A percentile compares a stretch with the other conserved stretches of the same genome.
These are phyloP conservation scores for Lobosporangium transversale DNA, from an alignment of 192 early-diverging fungal species.

Conservation along the genomic window DNA sequence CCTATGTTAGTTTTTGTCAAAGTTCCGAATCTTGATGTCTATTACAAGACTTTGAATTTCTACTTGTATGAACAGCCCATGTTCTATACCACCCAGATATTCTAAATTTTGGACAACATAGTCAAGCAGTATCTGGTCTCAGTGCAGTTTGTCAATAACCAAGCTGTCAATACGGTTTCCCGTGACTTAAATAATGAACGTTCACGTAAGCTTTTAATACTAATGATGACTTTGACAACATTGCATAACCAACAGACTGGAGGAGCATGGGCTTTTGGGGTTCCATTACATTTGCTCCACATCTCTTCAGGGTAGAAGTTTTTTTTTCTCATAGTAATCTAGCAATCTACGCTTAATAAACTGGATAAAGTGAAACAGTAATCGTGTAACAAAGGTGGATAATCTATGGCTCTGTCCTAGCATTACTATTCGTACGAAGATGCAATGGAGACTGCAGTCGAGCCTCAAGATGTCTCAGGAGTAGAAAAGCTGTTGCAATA, in stretches of 20 bases:
- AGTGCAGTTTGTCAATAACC: conserved; percentile 94
- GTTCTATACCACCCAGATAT: conserved; percentile 93
- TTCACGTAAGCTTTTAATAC: conserved; percentile 92
- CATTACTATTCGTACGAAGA: conserved; percentile 98
- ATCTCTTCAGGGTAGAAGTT: conserved; percentile 89
- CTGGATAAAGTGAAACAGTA: too few relatives aligned
- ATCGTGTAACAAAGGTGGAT: conserved; percentile 93
- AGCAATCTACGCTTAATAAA: too few relatives aligned
- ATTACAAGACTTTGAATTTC: conserved; percentile 97
- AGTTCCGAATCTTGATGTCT: conserved; percentile 96
- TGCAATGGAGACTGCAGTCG: conserved; percentile 98
- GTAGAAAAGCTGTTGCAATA: conserved; percentile 95
- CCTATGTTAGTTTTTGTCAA: conserved; percentile 95
- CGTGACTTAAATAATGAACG: conserved; percentile 96
- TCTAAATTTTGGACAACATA: conserved; percentile 98
- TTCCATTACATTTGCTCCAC: conserved; percentile 98
- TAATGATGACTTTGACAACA: conserved; percentile 95
- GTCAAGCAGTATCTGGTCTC: conserved; percentile 96
- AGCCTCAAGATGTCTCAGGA: conserved; percentile 85
- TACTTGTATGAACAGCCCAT: conserved; percentile 97
- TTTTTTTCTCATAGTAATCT: too few relatives aligned
- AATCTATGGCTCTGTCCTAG: conserved; percentile 95
- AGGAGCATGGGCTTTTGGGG: conserved; percentile 96
- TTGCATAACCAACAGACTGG: conserved; percentile 90
- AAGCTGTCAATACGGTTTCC: conserved; percentile 93